Evolutionary conservation across 2,329 filamentous ascomycete species (phyloP).

Genomic region (Apiospora pterosperma): DNA sequence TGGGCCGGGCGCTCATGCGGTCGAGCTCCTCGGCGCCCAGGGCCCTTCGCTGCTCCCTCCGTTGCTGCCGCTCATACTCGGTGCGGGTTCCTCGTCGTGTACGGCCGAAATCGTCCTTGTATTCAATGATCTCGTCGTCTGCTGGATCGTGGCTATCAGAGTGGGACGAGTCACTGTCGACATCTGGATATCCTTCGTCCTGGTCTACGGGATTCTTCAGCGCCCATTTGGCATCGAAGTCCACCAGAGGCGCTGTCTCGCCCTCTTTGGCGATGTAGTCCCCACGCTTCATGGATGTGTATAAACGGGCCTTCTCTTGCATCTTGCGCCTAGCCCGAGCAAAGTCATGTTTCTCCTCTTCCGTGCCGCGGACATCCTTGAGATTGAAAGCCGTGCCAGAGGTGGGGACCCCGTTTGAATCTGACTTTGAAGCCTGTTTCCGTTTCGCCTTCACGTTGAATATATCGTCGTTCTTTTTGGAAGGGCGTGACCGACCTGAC

Average conservation of each 20-base stretch:
- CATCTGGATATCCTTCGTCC: constrained; percentile 53
- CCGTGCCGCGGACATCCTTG: constrained; percentile 51
- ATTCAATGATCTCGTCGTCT: constrained; percentile 71
- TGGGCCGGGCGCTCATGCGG: constrained; percentile 64
- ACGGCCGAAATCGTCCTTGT: constrained; percentile 90
- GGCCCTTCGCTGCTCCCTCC: constrained; percentile 48
- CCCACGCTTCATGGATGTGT: constrained; percentile 88
- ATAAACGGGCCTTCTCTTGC: constrained; percentile 85
- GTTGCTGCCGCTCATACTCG: constrained; percentile 62
- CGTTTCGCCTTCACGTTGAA: constrained; percentile 51
- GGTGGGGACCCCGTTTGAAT: constrained; percentile 53
- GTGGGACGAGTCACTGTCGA: constrained; percentile 51
- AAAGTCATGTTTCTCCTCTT: constrained; percentile 64
- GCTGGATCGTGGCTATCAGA: constrained; percentile 36
- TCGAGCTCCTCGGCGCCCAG: constrained; percentile 60
- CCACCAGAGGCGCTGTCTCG: constrained; percentile 67
- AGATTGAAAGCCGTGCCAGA: constrained; percentile 37
- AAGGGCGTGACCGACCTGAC: constrained; percentile 50
- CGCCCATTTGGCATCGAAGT: constrained; percentile 96
- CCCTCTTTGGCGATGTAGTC: constrained; percentile 70
- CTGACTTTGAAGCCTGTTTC: constrained; percentile 52
- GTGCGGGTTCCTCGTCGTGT: constrained; percentile 67
- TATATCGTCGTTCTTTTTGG: constrained; percentile 62
- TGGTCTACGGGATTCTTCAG: constrained; percentile 58
- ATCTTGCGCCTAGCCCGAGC: constrained; percentile 74